Evolutionary conservation across 1,139 yeast species (phyloP).

Genomic region (Blastobotrys petasosporus): DNA sequence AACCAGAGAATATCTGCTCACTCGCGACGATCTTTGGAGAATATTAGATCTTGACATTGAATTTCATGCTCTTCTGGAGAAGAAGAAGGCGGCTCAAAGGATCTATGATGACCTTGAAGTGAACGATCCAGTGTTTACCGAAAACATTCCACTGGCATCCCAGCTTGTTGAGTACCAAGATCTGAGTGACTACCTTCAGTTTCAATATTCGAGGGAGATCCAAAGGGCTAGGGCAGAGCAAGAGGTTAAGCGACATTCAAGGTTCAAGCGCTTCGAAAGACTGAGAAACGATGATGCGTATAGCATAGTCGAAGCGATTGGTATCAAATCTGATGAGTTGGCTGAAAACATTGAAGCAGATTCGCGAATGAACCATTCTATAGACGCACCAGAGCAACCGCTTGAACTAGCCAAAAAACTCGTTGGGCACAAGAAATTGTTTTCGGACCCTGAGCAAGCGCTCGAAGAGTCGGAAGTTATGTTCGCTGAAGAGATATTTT

Average conservation of each 20-base stretch:
- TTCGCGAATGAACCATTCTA: conserved; percentile 62
- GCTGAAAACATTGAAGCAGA: conserved; percentile 78
- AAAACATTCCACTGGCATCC: conserved; percentile 48
- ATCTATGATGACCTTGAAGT: conserved; percentile 51
- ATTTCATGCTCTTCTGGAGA: conserved; percentile 78
- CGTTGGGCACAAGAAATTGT: conserved; percentile 37
- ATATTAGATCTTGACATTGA: conserved; percentile 81
- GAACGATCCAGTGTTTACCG: conserved; percentile 56
- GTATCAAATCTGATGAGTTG: conserved; percentile 70
- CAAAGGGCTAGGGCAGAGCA: conserved; percentile 40
- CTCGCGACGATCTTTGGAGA: conserved; percentile 79
- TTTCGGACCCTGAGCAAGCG: conserved; percentile 57
- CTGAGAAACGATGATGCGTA: conserved; percentile 62
- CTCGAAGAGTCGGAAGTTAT: conserved; percentile 69
- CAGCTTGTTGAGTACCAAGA: conserved; percentile 82
- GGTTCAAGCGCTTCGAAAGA: conserved; percentile 70
- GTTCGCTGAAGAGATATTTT: conserved; percentile 71
- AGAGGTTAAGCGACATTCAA: conserved; percentile 54
- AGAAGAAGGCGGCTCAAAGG: conserved; percentile 56
- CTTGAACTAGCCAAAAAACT: conserved; percentile 54
- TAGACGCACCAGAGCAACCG: conserved; percentile 65
- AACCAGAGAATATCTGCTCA: conserved; percentile 40
- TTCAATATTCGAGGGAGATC: conserved; percentile 70
- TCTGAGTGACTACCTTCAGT: conserved; percentile 74
- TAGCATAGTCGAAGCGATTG: conserved; percentile 64